Conservation (phyloP, 176 grass and related monocot species). For the Musa schizocarpa region DNA sequence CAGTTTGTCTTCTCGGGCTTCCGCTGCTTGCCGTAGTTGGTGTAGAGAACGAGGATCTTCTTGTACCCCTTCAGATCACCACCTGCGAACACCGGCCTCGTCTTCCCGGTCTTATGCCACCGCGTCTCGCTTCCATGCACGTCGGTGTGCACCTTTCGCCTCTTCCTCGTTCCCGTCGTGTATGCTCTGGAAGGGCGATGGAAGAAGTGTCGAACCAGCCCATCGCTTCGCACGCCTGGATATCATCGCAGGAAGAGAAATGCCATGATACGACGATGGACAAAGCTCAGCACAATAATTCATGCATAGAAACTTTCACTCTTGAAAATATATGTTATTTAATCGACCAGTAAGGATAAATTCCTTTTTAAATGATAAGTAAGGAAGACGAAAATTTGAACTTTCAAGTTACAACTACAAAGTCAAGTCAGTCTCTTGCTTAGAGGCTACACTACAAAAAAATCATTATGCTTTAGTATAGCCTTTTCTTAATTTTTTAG, state of each 20-base stretch:
- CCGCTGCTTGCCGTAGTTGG: slow-evolving; percentile 87
- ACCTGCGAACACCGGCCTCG: slow-evolving; percentile 52
- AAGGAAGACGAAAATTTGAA: no score
- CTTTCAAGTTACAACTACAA: no score
- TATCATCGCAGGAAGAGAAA: not conserved
- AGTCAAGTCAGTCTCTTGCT: not conserved
- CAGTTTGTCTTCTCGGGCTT: slow-evolving; percentile 90
- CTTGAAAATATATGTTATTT: no score
- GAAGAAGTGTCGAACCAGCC: slow-evolving; percentile 94
- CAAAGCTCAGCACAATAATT: no score
- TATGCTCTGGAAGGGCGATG: slow-evolving; percentile 95
- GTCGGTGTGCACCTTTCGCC: slow-evolving; percentile 91
- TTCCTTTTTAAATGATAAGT: no score
- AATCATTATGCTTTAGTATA: no score
- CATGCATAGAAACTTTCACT: no score
- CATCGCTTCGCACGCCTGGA: slow-evolving; percentile 75
- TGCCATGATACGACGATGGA: no score
- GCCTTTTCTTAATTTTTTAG: no score
- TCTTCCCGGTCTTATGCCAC: slow-evolving; percentile 99
- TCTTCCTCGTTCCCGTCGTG: slow-evolving; percentile 84
- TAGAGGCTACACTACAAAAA: not conserved
- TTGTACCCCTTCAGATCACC: slow-evolving; percentile 50
- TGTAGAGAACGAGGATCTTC: slow-evolving; percentile 96
- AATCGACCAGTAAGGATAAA: no score
- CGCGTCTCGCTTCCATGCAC: slow-evolving; percentile 84